Conservation (phyloP, 352 stramenopile genomes). For the Globisporangium middletonii region DNA sequence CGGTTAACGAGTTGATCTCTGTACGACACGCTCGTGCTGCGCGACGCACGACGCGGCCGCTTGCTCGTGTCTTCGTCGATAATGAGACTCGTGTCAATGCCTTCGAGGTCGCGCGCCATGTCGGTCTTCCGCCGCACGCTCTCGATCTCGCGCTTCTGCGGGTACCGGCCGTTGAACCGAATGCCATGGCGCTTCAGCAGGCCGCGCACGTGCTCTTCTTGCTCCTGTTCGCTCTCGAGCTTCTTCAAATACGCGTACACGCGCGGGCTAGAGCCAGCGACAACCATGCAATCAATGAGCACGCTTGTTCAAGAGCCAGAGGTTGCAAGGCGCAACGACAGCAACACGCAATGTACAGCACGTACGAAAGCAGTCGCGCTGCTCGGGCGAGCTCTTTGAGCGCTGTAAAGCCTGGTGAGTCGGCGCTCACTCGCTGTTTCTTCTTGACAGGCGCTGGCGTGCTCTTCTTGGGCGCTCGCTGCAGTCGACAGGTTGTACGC, state of each 20-base stretch:
- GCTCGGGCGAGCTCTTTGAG: slow-evolving; percentile 71
- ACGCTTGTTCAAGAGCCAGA: background rate
- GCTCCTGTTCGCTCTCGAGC: slow-evolving; percentile 27
- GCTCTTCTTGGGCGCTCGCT: slow-evolving; percentile 15
- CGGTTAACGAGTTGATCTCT: slow-evolving; percentile 4
- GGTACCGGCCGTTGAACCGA: slow-evolving; percentile 53
- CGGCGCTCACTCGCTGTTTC: slow-evolving; percentile 16
- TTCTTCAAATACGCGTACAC: slow-evolving; percentile 60
- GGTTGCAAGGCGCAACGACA: background rate
- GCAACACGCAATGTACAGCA: slow-evolving; percentile 3
- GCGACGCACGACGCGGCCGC: slow-evolving; percentile 4
- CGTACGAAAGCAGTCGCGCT: slow-evolving; percentile 62
- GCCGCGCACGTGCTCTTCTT: slow-evolving; percentile 56
- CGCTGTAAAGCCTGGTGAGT: slow-evolving; percentile 41
- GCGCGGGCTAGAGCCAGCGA: slow-evolving; percentile 27
- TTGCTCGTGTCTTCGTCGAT: slow-evolving; percentile 28
- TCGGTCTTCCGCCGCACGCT: slow-evolving; percentile 63
- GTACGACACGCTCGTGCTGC: slow-evolving; percentile 4
- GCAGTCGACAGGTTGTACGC: slow-evolving; percentile 1
- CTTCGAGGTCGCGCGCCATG: slow-evolving; percentile 69
- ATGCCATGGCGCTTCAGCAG: slow-evolving; percentile 38
- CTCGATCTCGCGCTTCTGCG: slow-evolving; percentile 55
- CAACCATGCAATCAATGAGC: too few species aligned
- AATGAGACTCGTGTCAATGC: slow-evolving; percentile 79
- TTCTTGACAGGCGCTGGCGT: slow-evolving; percentile 21